Evolutionary conservation across 805 yeast species (phyloP), one percentile per base, ranked within the genome.

Genomic region (Sugiyamaella smithiae): DNA sequence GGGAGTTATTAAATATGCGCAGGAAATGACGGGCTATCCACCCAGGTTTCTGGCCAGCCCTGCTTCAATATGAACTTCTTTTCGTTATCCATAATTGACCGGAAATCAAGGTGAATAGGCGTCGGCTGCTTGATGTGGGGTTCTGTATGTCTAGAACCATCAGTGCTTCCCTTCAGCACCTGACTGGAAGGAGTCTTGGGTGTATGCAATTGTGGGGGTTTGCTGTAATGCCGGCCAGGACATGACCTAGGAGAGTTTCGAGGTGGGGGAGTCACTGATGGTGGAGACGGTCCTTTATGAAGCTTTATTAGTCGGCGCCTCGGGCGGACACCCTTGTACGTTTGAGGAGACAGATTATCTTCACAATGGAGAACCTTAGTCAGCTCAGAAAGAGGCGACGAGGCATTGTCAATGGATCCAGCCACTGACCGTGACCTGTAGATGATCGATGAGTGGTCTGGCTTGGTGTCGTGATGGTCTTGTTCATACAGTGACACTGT

Each of bases 241-340:
- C n/a, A n/a, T n/a, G n/a, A n/a, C n/a, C n/a, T n/a, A n/a, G n/a
- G n/a, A n/a, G n/a, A n/a, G n/a, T n/a, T n/a, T n/a, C n/a, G n/a
- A n/a, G n/a, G n/a, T n/a, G n/a, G n/a, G n/a, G n/a, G n/a, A n/a
- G n/a, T n/a, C n/a, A n/a, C n/a, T n/a, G n/a, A n/a, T n/a, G n/a
- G n/a, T 23, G 35, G 40, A 6, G 40, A 4, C 19, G 43, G 11
- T 2, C 20, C 36, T 22, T 45, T 43, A 16, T 36, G 31, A 4
- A 40, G 40, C 25, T 42, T 41, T 20, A 47, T 47, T 16, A 41
- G 41, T 28, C 50, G 29, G 9, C 40, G 35, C 16, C 43, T 32
- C 6, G 43, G 48, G 23, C 20, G 20, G 12, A 40, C 43, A 8
- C 14, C 20, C 25, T 28, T 12, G 36, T 29, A 29, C 16, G 14